Conservation (phyloP, 2,329 filamentous ascomycete genomes). For the Chaetothyriales sp. region DNA sequence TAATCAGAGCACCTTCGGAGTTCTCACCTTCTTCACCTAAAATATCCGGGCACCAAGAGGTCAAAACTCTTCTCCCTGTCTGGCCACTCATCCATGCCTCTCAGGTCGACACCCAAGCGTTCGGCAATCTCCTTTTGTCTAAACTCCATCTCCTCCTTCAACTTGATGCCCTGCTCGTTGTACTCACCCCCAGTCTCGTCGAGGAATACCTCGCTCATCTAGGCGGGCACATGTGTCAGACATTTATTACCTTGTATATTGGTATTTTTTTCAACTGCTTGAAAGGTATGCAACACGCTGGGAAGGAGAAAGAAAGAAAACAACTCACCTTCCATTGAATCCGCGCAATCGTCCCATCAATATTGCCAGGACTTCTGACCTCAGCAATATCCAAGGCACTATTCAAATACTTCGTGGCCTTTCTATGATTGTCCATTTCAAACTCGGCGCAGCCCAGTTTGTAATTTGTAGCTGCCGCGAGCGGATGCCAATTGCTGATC, state of each 20-base stretch:
- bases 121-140: constrained; percentile 4
- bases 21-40: background rate
- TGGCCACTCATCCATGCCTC: background rate
- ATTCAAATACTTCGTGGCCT: constrained; percentile 2
- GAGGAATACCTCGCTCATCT: constrained; percentile 3
- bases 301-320: too few species aligned
- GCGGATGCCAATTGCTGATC: constrained; percentile 3
- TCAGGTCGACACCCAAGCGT: constrained; percentile 2
- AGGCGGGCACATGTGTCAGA: too few species aligned
- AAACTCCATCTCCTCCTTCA: constrained; percentile 3
- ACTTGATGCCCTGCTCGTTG: background rate
- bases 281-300: too few species aligned
- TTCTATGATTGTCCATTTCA: constrained; percentile 3
- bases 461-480: constrained; percentile 5
- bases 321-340: constrained; percentile 2
- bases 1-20: too few species aligned
- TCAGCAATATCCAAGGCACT: constrained; percentile 5
- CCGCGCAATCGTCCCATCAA: constrained; percentile 5
- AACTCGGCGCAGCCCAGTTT: constrained; percentile 4
- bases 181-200: constrained; percentile 4
- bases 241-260: too few species aligned
- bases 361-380: background rate
- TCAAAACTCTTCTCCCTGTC: constrained; percentile 6
- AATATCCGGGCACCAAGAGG: constrained; percentile 4
- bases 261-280: too few species aligned